phyloP scores from a whole-genome alignment of 805 yeast species.

The Dipodascus albidus region DNA sequence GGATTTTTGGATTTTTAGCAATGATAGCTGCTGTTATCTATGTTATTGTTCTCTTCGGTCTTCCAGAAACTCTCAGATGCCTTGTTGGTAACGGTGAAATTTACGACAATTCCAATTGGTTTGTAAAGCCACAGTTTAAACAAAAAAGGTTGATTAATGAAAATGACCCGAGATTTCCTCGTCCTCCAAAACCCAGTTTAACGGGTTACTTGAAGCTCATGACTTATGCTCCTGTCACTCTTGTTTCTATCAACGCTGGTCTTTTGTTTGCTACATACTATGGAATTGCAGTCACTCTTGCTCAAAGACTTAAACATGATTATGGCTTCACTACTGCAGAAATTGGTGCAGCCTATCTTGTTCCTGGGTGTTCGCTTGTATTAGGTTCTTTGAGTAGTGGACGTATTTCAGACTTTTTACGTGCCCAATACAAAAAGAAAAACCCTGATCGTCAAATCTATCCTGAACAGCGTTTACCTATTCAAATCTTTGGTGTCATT shows the following conservation, averaged over 20 bases:
- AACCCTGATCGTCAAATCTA: background rate
- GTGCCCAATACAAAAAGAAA: background rate
- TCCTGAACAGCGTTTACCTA: background rate
- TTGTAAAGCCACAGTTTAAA: background rate
- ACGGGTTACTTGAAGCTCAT: background rate
- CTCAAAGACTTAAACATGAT: background rate
- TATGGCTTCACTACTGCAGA: background rate
- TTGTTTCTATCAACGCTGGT: background rate
- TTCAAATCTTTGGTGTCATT: background rate
- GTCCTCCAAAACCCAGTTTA: background rate
- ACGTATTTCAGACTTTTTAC: background rate
- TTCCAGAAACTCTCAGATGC: slow-evolving; percentile 37
- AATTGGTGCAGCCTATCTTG: background rate
- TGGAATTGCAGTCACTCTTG: background rate
- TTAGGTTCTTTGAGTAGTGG: background rate
- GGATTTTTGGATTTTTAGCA: slow-evolving; percentile 41
- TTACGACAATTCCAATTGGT: background rate
- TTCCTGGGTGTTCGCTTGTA: background rate
- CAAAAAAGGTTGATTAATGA: background rate
- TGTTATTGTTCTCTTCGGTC: slow-evolving; percentile 27
- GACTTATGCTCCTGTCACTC: background rate
- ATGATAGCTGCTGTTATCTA: slow-evolving; percentile 29
- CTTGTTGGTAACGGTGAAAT: background rate
- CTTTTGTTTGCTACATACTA: background rate
- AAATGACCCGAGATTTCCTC: background rate